These are phyloP conservation scores for Phytomonas serpens DNA, from an alignment of 208 protist species.

Conservation along the genomic window DNA sequence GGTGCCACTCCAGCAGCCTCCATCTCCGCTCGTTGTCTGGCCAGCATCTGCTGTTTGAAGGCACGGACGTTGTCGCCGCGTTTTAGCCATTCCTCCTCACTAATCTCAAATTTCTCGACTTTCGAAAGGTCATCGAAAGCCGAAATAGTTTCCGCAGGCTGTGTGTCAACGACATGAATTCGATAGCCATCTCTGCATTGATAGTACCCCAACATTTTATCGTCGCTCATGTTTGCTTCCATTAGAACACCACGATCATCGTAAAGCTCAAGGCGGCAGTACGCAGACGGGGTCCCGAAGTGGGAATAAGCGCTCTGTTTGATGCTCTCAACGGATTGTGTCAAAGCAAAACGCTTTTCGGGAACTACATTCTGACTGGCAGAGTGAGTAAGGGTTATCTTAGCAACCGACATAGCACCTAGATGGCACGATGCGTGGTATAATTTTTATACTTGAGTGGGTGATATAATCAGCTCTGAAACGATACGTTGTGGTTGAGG, in stretches of 20 bases:
- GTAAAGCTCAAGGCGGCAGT: constrained; percentile 75
- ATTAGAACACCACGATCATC: constrained; percentile 55
- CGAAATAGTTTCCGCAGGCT: constrained; percentile 49
- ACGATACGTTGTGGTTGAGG: not conserved
- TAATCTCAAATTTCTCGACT: constrained; percentile 90
- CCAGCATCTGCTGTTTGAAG: constrained; percentile 73
- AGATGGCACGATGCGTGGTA: constrained; percentile 7
- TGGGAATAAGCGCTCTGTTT: constrained; percentile 74
- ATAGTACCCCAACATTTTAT: constrained; percentile 81
- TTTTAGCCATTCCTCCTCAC: constrained; percentile 87
- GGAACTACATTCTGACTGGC: constrained; percentile 57
- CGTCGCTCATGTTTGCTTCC: constrained; percentile 52
- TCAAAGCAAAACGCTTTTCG: constrained; percentile 81
- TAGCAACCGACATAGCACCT: constrained; percentile 62
- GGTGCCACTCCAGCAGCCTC: constrained; percentile 38
- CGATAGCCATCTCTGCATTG: constrained; percentile 69
- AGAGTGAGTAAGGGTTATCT: constrained; percentile 80
- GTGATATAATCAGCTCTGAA: not conserved
- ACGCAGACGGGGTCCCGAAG: constrained; percentile 63
- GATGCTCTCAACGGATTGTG: constrained; percentile 69
- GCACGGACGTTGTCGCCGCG: constrained; percentile 69
- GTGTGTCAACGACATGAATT: constrained; percentile 86
- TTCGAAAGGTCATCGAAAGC: constrained; percentile 80
- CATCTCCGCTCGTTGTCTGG: constrained; percentile 59
- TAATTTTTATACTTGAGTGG: constrained; percentile 5